Conservation (phyloP, 148 eudicot species). For the Euryodendron excelsum region DNA sequence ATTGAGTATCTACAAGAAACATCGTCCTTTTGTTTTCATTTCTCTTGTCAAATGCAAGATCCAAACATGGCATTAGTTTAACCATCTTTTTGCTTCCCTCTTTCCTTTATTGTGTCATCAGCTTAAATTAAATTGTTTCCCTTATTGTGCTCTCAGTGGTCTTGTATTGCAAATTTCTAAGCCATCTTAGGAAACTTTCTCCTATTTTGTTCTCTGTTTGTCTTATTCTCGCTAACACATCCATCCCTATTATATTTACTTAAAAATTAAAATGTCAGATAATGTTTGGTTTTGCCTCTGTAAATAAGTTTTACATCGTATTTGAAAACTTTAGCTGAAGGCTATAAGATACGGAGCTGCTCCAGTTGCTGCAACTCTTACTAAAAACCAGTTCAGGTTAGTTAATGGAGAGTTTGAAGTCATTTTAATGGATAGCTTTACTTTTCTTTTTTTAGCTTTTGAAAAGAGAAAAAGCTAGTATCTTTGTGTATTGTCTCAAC, state of each 20-base stretch:
- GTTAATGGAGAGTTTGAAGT: background rate
- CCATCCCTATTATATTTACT: background rate
- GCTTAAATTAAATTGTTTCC: background rate
- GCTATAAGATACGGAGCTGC: slow-evolving; percentile 61
- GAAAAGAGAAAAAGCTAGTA: background rate
- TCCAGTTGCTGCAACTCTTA: slow-evolving; percentile 34
- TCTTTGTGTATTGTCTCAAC: slow-evolving; percentile 1
- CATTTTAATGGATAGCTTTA: background rate
- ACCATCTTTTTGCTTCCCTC: background rate
- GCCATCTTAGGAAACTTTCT: too few relatives aligned
- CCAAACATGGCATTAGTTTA: too few relatives aligned
- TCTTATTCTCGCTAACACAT: background rate
- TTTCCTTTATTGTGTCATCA: background rate
- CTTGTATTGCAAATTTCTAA: background rate
- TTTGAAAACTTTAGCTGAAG: slow-evolving; percentile 39
- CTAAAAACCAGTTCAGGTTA: slow-evolving; percentile 46
- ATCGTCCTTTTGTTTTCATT: too few relatives aligned
- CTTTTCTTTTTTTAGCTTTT: background rate
- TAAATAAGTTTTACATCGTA: background rate
- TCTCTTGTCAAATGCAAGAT: too few relatives aligned
- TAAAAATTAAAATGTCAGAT: background rate
- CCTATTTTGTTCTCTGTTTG: too few relatives aligned
- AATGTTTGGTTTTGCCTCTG: background rate
- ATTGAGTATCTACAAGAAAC: too few relatives aligned
- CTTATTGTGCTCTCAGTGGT: background rate